A percentile compares a stretch with the other conserved stretches of the same genome.
phyloP scores from a whole-genome alignment of 225 moss, liverwort and hornwort species.

The Pseudoscleropodium purum region DNA sequence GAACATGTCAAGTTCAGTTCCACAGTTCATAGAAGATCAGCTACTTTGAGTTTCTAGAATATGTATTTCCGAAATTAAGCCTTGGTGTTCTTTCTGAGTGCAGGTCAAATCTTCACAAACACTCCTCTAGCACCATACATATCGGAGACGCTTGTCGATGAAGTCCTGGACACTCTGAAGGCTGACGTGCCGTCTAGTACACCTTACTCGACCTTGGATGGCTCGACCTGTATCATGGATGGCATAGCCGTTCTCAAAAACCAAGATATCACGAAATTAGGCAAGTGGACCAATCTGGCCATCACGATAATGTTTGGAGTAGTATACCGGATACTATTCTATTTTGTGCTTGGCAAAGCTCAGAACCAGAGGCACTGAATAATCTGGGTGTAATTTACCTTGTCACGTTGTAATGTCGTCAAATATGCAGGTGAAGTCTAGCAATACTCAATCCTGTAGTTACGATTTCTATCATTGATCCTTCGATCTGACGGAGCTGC shows the following conservation, averaged over 20 bases:
- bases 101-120: conserved; percentile 38
- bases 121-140: conserved; percentile 37
- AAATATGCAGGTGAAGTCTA: background rate
- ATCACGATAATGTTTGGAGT: conserved; percentile 73
- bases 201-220: conserved; percentile 37
- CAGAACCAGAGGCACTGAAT: conserved; percentile 52
- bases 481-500: background rate
- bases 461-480: background rate
- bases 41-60: background rate
- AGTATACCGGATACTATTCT: conserved; percentile 66
- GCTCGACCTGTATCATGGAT: conserved; percentile 62
- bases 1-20: background rate
- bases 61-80: background rate
- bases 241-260: conserved; percentile 54
- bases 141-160: conserved; percentile 16
- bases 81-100: background rate
- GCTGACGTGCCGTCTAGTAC: conserved; percentile 19
- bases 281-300: conserved; percentile 65
- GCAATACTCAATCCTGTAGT: background rate
- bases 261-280: conserved; percentile 59
- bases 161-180: conserved; percentile 41
- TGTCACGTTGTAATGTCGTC: background rate
- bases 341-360: conserved; percentile 59
- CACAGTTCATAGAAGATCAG: background rate
- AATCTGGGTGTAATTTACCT: background rate